Base-by-base conservation (phyloP, 2,329 filamentous ascomycete genomes). In the Phoma sp. region DNA sequence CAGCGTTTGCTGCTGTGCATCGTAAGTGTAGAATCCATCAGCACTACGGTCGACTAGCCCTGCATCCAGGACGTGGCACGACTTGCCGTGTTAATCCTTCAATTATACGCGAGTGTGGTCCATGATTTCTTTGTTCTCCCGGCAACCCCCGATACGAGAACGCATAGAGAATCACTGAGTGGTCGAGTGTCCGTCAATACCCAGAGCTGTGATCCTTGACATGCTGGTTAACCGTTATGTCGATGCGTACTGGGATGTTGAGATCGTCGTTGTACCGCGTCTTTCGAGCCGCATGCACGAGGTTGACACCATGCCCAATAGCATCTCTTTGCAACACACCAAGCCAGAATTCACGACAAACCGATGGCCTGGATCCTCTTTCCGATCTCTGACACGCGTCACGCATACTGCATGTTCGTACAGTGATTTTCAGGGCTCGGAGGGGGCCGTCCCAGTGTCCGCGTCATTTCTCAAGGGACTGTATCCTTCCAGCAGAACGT, bases 21-120 rank as follows among this genome's bases (percentile, higher is more conserved):
- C n/a, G n/a, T n/a, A n/a, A n/a, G n/a, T n/a, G n/a, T n/a, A n/a
- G 9, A 26, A 39, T 21, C 39, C 29, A 29, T 46, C 45, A 48
- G 51, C 51, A 42, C 51, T 49, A 49, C 40, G 11, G 25, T 25
- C 15, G 25, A 38, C 45, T 36, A 37, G 26, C 29, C 20, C 37
- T 47, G 50, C 38, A 38, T 33, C 14, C 21, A 18, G 29, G 10
- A 25, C 17, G 38, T 48, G 39, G 34, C 40, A 49, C 33, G 23
- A 32, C 28, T 23, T 33, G 11, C 25, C n/a, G 5, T 2, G 2
- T 12, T 18, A 20, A 14, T 28, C 21, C 10, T 42, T 17, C 9
- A 23, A 7, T 4, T 11, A 15, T 23, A 20, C 23, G 42, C 43
- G 36, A 33, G 14, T 15, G 7, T 7, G n/a, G 17, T 12, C 14